Percentiles rank a stretch among this genome's conserved stretches.
Evolutionary conservation across 2,329 filamentous ascomycete species (phyloP).

Genomic region (Dryadomyces sulphureus): DNA sequence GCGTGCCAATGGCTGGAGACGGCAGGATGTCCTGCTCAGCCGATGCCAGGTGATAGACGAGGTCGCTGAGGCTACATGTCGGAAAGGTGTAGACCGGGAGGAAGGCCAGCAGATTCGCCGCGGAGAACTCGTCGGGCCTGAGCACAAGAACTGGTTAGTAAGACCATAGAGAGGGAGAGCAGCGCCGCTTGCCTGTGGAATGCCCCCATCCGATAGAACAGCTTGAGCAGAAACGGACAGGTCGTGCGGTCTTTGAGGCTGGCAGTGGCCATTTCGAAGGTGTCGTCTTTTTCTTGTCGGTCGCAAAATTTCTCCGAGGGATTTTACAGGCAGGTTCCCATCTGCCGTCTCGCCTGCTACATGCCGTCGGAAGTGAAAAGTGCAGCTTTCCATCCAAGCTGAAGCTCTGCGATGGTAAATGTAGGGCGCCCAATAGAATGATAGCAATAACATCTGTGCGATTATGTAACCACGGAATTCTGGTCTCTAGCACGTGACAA

Average conservation of each 20-base stretch:
- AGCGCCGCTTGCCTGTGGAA: constrained; percentile 49
- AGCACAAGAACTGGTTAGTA: not conserved
- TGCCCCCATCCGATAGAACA: constrained; percentile 64
- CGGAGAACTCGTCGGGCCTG: constrained; percentile 57
- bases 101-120: constrained; percentile 45
- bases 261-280: constrained; percentile 2
- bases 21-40: constrained; percentile 48
- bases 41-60: constrained; percentile 61
- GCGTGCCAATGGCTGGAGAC: constrained; percentile 60
- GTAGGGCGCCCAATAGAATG: not conserved
- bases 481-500: no score
- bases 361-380: constrained; percentile 1
- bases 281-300: not conserved
- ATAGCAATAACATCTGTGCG: not conserved
- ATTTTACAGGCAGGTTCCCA: not conserved
- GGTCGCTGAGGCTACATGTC: constrained; percentile 64
- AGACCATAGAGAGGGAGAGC: not conserved
- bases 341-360: constrained; percentile 1
- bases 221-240: constrained; percentile 63
- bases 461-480: no score
- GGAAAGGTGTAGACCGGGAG: constrained; percentile 79
- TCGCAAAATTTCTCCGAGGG: not conserved
- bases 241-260: constrained; percentile 31
- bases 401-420: not conserved
- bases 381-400: not conserved